Base-by-base conservation (phyloP, 306 rosid genomes). In the Hippophae rhamnoides region DNA sequence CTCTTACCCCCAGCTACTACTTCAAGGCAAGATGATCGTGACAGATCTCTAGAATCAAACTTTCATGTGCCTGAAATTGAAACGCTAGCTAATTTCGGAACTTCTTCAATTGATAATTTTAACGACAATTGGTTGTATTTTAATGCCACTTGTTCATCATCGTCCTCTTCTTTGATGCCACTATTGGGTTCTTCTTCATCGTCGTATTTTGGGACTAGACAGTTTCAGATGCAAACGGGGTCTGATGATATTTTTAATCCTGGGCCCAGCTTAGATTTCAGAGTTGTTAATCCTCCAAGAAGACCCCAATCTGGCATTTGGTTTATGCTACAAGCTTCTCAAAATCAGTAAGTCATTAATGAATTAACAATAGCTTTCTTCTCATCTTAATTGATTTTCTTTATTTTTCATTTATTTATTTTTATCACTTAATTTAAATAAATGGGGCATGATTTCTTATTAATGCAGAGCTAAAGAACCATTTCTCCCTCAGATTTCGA, bases 251-350 rank as follows among this genome's bases (percentile, higher is more conserved):
- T 23, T 41, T n/a, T 55, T 41, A 74, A 63, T 18, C 70, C 88
- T 52, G 97, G 89, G 10, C 84, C 93, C 7, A 82, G 83, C 77
- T 71, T 86, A 4, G 79, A 81, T 58, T 54, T 70, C 65, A 72
- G 94, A 60, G 88, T 88, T 8, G 86, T 85, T 51, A 82, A 82
- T 71, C 97, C 97, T 80, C 99, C 99, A 3, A 65, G 82, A 13
- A 70, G 97, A 65, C 94, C 95, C 52, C 90, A 82, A 67, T 93
- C 97, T 7, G 99, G 99, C 74, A 77, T 93, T 44, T 93, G 99
- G 99, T 93, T 93, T 38, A 84, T 71, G 81, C 83, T 93, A 6
- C 94, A 82, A 84, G 97, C 97, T n/a, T 84, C 89, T 10, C 94
- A 70, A 55, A 80, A 86, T 63, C 99, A 84, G 99, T 93, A 80